Evolutionary conservation across 176 grass and related monocot species (phyloP).

Genomic region (Oropetium thomaeum): DNA sequence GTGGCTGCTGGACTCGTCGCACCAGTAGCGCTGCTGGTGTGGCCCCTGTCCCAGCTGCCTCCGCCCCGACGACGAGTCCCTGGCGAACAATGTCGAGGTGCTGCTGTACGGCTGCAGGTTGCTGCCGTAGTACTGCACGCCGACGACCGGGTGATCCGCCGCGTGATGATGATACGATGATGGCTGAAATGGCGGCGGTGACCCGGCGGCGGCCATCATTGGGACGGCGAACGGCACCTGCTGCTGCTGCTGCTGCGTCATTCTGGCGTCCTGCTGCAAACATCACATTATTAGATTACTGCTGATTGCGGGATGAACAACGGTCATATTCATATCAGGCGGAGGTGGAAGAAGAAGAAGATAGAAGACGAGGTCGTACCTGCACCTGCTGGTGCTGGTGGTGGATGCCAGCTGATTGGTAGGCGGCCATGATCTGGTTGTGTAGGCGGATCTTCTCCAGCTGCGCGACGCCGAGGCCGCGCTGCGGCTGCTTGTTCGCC

Average conservation of each 20-base stretch:
- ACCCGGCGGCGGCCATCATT: not conserved
- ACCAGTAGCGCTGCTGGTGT: constrained; percentile 24
- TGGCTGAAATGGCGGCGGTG: not conserved
- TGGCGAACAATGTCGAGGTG: constrained; percentile 6
- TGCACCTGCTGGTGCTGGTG: too few relatives aligned
- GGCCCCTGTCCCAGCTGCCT: constrained; percentile 13
- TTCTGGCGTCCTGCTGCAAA: not conserved
- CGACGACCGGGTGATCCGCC: not conserved
- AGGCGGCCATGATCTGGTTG: constrained; percentile 54
- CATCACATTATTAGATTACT: not conserved
- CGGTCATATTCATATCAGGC: too few relatives aligned
- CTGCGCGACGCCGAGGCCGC: constrained; percentile 52
- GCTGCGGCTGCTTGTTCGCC: constrained; percentile 45
- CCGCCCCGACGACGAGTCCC: constrained; percentile 9
- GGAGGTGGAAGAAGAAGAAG: too few relatives aligned
- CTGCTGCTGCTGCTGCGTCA: constrained; percentile 2
- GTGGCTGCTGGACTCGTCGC: constrained; percentile 21
- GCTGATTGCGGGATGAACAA: too few relatives aligned
- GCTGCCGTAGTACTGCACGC: constrained; percentile 32
- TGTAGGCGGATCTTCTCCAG: constrained; percentile 57
- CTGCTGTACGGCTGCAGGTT: constrained; percentile 11
- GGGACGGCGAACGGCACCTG: not conserved
- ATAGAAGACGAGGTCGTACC: not conserved
- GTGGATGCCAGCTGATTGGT: constrained; percentile 16
- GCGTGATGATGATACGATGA: not conserved